phyloP scores from a whole-genome alignment of 2,329 filamentous ascomycete genomes.

The Westerdykella aurantiaca region DNA sequence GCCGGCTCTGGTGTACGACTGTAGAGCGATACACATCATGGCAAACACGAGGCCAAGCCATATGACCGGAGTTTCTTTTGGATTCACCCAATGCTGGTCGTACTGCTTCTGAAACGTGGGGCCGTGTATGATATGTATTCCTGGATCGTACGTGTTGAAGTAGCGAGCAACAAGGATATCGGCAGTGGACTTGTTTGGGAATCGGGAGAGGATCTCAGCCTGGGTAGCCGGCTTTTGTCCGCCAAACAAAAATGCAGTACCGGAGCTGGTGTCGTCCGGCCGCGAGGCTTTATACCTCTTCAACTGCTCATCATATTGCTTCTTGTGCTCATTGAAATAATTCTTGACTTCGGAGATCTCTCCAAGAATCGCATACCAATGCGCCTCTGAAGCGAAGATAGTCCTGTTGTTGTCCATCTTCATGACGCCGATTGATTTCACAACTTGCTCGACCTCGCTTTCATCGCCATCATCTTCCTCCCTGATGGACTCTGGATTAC shows the following conservation, averaged over 20 bases:
- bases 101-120: constrained; percentile 73
- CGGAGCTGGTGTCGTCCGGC: constrained; percentile 50
- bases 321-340: constrained; percentile 80
- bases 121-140: constrained; percentile 53
- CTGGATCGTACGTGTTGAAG: constrained; percentile 73
- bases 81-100: constrained; percentile 64
- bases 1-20: constrained; percentile 72
- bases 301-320: constrained; percentile 78
- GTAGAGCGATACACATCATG: constrained; percentile 69
- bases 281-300: constrained; percentile 68
- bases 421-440: constrained; percentile 49
- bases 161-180: constrained; percentile 81
- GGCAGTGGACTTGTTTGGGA: constrained; percentile 77
- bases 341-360: constrained; percentile 87
- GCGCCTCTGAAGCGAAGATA: constrained; percentile 47
- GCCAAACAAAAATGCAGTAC: constrained; percentile 74
- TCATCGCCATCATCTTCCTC: constrained; percentile 51
- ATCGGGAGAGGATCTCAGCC: constrained; percentile 68
- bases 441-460: constrained; percentile 57
- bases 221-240: constrained; percentile 63
- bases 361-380: constrained; percentile 49
- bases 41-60: constrained; percentile 75
- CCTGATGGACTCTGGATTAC: constrained; percentile 51
- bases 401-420: constrained; percentile 47
- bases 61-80: constrained; percentile 65